Base-by-base conservation (phyloP, 257 asterid species). In the Rauvolfia tetraphylla region DNA sequence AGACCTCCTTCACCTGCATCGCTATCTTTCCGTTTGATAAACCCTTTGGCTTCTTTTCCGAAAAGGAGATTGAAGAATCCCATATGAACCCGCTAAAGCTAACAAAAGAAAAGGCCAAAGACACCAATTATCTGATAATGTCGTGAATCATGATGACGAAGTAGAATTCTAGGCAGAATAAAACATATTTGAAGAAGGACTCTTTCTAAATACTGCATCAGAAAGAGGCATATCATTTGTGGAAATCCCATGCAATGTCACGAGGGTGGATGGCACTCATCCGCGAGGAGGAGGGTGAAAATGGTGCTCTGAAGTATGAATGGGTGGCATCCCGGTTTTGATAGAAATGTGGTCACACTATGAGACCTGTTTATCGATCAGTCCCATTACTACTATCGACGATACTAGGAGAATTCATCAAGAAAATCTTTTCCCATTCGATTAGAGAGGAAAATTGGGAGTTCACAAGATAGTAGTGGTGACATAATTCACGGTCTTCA, bases 1-100 rank as follows among this genome's bases (percentile, higher is more conserved):
- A 39, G 33, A 93, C 96, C 98, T 90, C 96, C 81, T 86, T 90
- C 95, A 49, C 96, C 92, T 29, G 97, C 96, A 84, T 93, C 98
- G 58, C 97, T 93, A 48, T 90, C 95, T 87, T 91, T 93, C 62
- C 98, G 81, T 77, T 93, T 93, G 82, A 88, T 86, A 75, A 86
- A 87, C 76, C 87, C 88, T 86, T 82, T 90, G 75, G 79, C 79
- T 79, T 81, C 81, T 41, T 79, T 77, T 70, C 95, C 90, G 68
- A 89, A 69, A 66, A 83, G 81, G 79, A 79, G 81, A 75, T 67
- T 79, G 68, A 90, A 77, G 36, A 90, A 71, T 36, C 91, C 98
- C 98, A 91, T 93, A 38, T 27, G 81, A 65, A 29, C 49, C 65
- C 22, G 41, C 62, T 31, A 31, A 54, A 79, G 80, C 59, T 77